These are phyloP conservation scores for Lactarius hengduanensis DNA, from an alignment of 768 basidiomycete genomes.

Conservation along the genomic window DNA sequence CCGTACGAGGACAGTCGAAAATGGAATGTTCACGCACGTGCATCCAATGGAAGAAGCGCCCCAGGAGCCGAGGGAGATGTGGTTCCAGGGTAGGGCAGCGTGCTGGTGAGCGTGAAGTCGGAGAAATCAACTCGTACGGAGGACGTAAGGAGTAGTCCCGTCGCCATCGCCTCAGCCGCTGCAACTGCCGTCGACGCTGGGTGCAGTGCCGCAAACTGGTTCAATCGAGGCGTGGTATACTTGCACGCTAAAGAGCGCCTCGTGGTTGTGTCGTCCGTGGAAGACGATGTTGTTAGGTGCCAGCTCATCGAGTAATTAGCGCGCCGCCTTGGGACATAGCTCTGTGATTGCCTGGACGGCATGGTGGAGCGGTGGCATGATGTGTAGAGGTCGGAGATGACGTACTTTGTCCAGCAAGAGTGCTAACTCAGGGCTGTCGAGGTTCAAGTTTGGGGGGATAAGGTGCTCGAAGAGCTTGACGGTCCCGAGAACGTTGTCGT, in stretches of 20 bases:
- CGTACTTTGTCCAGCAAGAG: slow-evolving; percentile 15
- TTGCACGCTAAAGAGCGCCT: slow-evolving; percentile 2
- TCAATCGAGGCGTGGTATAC: neutral
- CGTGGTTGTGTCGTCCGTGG: slow-evolving; percentile 6
- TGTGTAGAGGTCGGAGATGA: neutral
- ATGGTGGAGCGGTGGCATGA: slow-evolving; percentile 7
- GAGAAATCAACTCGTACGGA: too few species aligned
- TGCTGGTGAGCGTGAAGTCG: too few species aligned
- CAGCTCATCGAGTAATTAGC: neutral
- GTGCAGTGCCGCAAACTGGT: too few species aligned
- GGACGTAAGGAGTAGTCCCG: too few species aligned
- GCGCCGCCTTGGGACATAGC: slow-evolving; percentile 10
- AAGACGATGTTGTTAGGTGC: slow-evolving; percentile 19
- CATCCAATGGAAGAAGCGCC: too few species aligned
- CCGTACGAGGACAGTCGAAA: too few species aligned
- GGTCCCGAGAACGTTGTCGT: slow-evolving; percentile 15
- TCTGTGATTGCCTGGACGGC: slow-evolving; percentile 6
- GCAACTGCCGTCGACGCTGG: too few species aligned
- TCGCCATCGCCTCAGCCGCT: too few species aligned
- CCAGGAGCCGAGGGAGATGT: too few species aligned
- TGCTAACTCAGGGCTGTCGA: neutral
- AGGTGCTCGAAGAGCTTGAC: slow-evolving; percentile 24
- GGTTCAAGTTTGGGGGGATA: slow-evolving; percentile 1
- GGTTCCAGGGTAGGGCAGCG: too few species aligned
- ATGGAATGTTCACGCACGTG: too few species aligned